A percentile compares a stretch with the other conserved stretches of the same genome.
Evolutionary conservation across 2,329 filamentous ascomycete species (phyloP).

Genomic region (Calonectria hongkongensis): DNA sequence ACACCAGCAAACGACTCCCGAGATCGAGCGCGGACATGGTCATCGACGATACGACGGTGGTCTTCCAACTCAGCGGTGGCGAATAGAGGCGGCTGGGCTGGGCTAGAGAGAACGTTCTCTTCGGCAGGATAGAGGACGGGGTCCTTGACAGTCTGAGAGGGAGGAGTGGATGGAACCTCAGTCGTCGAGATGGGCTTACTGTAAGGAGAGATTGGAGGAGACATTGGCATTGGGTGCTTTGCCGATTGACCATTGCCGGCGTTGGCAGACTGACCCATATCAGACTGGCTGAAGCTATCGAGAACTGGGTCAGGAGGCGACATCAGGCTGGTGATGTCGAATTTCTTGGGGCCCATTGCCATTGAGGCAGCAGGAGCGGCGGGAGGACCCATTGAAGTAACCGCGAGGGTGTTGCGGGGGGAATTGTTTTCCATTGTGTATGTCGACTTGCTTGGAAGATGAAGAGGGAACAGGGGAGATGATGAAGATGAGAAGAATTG

Average conservation of each 20-base stretch:
- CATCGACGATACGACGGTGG: constrained; percentile 68
- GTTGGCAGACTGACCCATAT: constrained; percentile 45
- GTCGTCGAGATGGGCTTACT: constrained; percentile 62
- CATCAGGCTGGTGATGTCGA: constrained; percentile 75
- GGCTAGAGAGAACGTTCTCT: constrained; percentile 62
- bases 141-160: constrained; percentile 64
- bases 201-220: constrained; percentile 74
- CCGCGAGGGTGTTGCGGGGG: constrained; percentile 45
- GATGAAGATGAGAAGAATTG: constrained; percentile 42
- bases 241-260: constrained; percentile 53
- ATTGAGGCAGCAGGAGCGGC: constrained; percentile 50
- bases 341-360: constrained; percentile 61
- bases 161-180: constrained; percentile 55
- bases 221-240: constrained; percentile 67
- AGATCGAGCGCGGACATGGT: constrained; percentile 68
- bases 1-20: constrained; percentile 64
- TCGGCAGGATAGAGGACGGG: constrained; percentile 75
- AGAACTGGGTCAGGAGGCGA: constrained; percentile 76
- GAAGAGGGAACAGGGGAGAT: constrained; percentile 40
- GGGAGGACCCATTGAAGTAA: constrained; percentile 57
- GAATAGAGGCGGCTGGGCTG: constrained; percentile 71
- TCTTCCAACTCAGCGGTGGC: constrained; percentile 63
- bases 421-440: constrained; percentile 54
- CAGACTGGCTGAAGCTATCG: constrained; percentile 69
- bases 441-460: constrained; percentile 40